Base-by-base conservation (phyloP, 768 basidiomycete species). In the Cyclocybe cylindracea region DNA sequence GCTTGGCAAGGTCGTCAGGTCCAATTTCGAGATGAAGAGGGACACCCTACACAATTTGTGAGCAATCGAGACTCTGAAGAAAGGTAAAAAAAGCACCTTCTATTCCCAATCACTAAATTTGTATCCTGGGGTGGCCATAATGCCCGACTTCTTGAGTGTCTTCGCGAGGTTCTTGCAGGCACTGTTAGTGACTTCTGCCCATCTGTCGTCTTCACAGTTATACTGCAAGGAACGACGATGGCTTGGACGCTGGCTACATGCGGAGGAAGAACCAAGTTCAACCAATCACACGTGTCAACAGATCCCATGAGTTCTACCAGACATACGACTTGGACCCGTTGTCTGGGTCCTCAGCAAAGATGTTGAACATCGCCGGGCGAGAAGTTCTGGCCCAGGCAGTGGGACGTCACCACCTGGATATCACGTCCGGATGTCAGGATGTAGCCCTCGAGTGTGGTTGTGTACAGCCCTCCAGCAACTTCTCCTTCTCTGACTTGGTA, bases 71-170 rank as follows among this genome's bases (percentile, higher is more conserved):
- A 37, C 36, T n/a, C 8, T 38, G 42, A 37, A 53, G 11, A 56
- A 34, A 24, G n/a, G 14, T 19, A 38, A 18, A 46, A 44, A 10
- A 50, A 53, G 71, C 54, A 90, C 93, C 85, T 96, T 92, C 72
- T 98, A 88, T 76, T 99, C 97, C 94, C 96, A 98, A 63, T 98
- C 93, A 66, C 97, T 97, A 77, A 97, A 99, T 75, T 99, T 99
- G 77, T 89, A 98, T 31, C 97, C 97, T 7, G 97, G 97, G 31
- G 96, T 92, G 33, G 91, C 91, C 55, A 89, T 78, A 56, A 98
- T 69, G 41, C 84, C 93, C 6, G 77, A 78, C 61, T 84, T 84
- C 68, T 84, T 81, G 56, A 99, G 73, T 18, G 74, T 80, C 66
- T 78, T 75, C 35, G 89, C 92, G 52, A 97, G 80, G 54, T 86